Conservation (phyloP, 768 basidiomycete species). For the Trametes cubensis region DNA sequence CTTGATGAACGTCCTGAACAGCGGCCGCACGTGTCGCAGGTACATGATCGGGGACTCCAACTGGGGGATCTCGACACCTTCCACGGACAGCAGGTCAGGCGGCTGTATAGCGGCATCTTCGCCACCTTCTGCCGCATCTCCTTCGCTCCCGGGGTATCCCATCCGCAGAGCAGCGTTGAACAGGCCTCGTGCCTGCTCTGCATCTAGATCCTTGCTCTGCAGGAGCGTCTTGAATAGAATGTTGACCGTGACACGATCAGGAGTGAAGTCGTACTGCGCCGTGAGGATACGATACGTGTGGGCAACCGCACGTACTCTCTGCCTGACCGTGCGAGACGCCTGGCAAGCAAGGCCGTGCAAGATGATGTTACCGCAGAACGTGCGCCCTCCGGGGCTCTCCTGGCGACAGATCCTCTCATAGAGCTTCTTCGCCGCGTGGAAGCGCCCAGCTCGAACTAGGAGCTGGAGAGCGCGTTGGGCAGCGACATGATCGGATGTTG, state of each 20-base stretch:
- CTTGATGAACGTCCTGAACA: conserved; percentile 75
- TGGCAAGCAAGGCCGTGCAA: conserved; percentile 46
- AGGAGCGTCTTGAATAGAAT: conserved; percentile 66
- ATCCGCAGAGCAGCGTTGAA: conserved; percentile 64
- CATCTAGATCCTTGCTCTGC: conserved; percentile 48
- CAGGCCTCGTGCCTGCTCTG: conserved; percentile 49
- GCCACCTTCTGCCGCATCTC: not conserved
- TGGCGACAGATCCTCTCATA: conserved; percentile 32
- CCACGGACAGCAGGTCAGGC: not conserved
- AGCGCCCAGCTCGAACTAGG: conserved; percentile 45
- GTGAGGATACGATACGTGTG: conserved; percentile 47
- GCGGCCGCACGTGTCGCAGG: conserved; percentile 60
- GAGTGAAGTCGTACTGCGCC: conserved; percentile 49
- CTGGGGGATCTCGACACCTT: conserved; percentile 38
- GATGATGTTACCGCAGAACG: conserved; percentile 59
- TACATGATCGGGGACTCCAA: conserved; percentile 53
- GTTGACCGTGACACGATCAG: conserved; percentile 73
- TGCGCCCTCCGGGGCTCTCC: conserved; percentile 28
- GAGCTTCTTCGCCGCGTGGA: conserved; percentile 48
- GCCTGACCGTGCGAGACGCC: conserved; percentile 42
- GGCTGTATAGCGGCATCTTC: conserved; percentile 43
- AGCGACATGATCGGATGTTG: conserved; percentile 5
- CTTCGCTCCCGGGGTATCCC: conserved; percentile 52
- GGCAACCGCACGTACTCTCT: conserved; percentile 47
- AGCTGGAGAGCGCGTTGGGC: conserved; percentile 41